Evolutionary conservation across 257 asterid species (phyloP), one percentile per base, ranked within the genome.

Genomic region (Eustoma russellianum): DNA sequence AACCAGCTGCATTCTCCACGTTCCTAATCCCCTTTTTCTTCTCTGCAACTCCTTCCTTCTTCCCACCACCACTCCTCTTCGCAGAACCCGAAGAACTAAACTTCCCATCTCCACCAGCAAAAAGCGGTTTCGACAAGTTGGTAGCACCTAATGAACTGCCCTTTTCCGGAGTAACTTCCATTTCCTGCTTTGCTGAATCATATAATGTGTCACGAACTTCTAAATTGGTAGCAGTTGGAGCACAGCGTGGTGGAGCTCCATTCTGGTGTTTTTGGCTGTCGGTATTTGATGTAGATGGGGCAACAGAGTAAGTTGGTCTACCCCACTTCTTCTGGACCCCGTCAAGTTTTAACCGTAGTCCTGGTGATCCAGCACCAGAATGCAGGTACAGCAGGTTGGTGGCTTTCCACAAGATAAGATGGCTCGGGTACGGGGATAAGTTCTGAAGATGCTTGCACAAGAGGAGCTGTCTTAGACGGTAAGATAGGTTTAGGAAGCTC

Each of bases 271-370:
- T 78, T 18, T 52, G 59, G 30, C 55, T 17, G 24, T 79, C 83
- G 6, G 72, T 52, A 62, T 46, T 67, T 35, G 91, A 73, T 40
- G 86, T 68, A 35, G 96, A 70, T 60, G 95, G 77, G 1, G 94
- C 51, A 48, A 86, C 48, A 59, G 89, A 73, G 82, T 73, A 79
- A 46, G 79, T 56, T 18, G 95, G 88, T 44, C 76, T 80, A n/a
- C 97, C 99, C 99, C 97, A 88, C 74, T 88, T 92, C 66, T 49
- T 79, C 48, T 92, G 99, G 55, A 92, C 94, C 56, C 99, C 97
- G 60, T 88, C 97, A 33, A 92, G 94, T 43, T 86, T 79, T 57
- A 92, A 79, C 76, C 79, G 85, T 70, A 88, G 79, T 48, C 74
- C 93, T 34, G 92, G 63, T 35, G 89, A 64, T 40, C 76, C 79